Percentiles rank a stretch among this genome's conserved stretches.
Evolutionary conservation across 2,329 filamentous ascomycete species (phyloP).

Genomic region (Beauveria caledonica): DNA sequence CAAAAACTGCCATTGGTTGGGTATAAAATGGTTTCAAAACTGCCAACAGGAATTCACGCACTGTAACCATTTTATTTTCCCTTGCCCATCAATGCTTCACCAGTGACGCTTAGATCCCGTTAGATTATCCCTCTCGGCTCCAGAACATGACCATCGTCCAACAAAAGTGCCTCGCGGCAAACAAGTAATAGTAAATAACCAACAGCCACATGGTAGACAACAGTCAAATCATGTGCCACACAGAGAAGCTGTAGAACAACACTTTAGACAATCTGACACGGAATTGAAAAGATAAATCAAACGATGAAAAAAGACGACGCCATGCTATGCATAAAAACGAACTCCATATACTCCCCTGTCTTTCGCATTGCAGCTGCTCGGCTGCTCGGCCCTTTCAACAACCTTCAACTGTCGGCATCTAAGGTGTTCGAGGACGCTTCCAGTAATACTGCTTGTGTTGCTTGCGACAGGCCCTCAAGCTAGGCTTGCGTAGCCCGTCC

Average conservation of each 20-base stretch:
- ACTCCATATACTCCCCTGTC: neutral
- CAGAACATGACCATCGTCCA: neutral
- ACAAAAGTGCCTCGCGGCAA: neutral
- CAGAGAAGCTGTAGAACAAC: neutral
- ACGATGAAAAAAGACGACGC: conserved; percentile 3
- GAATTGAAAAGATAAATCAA: neutral
- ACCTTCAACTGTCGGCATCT: conserved; percentile 12
- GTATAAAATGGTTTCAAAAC: neutral
- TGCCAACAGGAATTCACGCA: neutral
- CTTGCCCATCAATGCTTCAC: neutral
- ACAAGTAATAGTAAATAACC: neutral
- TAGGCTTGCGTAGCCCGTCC: conserved; percentile 79
- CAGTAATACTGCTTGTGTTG: conserved; percentile 85
- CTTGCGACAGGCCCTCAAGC: conserved; percentile 81
- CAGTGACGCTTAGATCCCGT: neutral
- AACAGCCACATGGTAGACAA: neutral
- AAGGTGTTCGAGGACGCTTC: conserved; percentile 56
- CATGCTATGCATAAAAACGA: conserved; percentile 9
- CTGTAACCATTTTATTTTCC: neutral
- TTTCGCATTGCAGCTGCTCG: neutral
- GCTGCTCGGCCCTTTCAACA: neutral
- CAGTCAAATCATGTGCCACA: neutral
- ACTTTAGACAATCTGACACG: neutral
- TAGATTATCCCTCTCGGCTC: neutral
- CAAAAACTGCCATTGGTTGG: neutral